These are phyloP conservation scores for Sclerotinia subarctica DNA, from an alignment of 2,329 filamentous ascomycete species.

Conservation along the genomic window DNA sequence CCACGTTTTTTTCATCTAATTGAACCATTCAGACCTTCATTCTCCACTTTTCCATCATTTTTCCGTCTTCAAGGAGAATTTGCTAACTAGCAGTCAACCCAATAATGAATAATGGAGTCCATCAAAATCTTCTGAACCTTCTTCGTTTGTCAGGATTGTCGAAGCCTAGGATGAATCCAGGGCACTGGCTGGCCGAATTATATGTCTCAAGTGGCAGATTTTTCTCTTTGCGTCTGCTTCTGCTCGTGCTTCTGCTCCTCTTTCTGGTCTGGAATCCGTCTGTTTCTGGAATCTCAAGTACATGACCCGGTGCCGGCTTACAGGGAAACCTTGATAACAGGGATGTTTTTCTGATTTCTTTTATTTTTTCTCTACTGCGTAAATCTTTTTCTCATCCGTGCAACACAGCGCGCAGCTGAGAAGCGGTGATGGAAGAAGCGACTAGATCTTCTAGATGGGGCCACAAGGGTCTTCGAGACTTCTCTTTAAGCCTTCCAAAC, in stretches of 20 bases:
- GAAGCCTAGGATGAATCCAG: no score
- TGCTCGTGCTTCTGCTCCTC: neutral
- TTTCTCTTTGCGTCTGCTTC: neutral
- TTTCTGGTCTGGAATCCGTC: neutral
- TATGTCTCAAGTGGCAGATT: neutral
- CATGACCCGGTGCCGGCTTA: neutral
- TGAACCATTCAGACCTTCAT: neutral
- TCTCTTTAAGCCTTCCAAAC: neutral
- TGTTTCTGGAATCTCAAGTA: neutral
- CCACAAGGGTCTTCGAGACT: conserved; percentile 2
- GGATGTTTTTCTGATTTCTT: neutral
- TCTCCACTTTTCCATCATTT: conserved; percentile 3
- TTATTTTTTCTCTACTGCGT: neutral
- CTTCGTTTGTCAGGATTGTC: neutral
- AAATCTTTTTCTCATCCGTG: neutral
- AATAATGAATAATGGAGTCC: neutral
- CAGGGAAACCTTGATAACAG: conserved; percentile 1
- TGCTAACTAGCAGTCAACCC: neutral
- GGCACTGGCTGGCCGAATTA: no score
- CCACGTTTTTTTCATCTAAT: neutral
- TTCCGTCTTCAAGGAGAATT: conserved; percentile 1
- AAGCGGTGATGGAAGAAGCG: conserved; percentile 2
- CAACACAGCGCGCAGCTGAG: neutral
- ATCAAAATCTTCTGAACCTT: neutral
- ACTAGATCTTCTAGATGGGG: conserved; percentile 2